phyloP scores from a whole-genome alignment of 1,139 yeast genomes.

The Saccharomyces pastorianus region DNA sequence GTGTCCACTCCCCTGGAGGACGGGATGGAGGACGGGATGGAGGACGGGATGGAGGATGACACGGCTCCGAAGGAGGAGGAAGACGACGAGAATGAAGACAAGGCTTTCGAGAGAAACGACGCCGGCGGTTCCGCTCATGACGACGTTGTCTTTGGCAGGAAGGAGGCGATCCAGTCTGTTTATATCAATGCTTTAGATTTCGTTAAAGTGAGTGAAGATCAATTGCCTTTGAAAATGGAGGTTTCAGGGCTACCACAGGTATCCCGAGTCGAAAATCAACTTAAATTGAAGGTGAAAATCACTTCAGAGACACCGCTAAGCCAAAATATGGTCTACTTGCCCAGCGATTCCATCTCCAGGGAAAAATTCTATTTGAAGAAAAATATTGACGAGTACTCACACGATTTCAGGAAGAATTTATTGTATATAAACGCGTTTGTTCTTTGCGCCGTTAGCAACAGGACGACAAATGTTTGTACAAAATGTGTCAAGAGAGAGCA shows the following conservation, averaged over 20 bases:
- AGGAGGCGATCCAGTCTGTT: conserved; percentile 15
- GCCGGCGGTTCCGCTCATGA: conserved; percentile 19
- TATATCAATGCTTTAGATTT: conserved; percentile 17
- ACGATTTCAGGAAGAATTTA: conserved; percentile 45
- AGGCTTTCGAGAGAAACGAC: not conserved
- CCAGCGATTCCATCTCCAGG: conserved; percentile 80
- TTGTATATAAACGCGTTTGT: conserved; percentile 62
- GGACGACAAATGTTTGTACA: conserved; percentile 69
- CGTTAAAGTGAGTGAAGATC: conserved; percentile 28
- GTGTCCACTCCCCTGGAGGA: not conserved
- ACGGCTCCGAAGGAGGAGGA: not conserved
- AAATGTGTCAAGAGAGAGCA: conserved; percentile 88
- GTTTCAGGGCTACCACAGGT: conserved; percentile 62
- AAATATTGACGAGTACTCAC: conserved; percentile 36
- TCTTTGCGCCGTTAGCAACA: conserved; percentile 38
- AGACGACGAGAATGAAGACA: not conserved
- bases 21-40: not conserved
- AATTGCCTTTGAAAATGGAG: conserved; percentile 51
- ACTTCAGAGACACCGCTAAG: conserved; percentile 42
- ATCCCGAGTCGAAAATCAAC: conserved; percentile 93
- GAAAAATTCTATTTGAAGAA: conserved; percentile 65
- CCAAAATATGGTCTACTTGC: conserved; percentile 48
- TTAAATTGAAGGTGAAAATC: conserved; percentile 60
- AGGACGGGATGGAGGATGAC: not conserved
- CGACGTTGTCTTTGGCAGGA: conserved; percentile 22